Percentiles rank a stretch among this genome's conserved stretches.
Conservation (phyloP, 1,284 basidiomycete genomes). For the Pseudomicrostroma phylloplanum region DNA sequence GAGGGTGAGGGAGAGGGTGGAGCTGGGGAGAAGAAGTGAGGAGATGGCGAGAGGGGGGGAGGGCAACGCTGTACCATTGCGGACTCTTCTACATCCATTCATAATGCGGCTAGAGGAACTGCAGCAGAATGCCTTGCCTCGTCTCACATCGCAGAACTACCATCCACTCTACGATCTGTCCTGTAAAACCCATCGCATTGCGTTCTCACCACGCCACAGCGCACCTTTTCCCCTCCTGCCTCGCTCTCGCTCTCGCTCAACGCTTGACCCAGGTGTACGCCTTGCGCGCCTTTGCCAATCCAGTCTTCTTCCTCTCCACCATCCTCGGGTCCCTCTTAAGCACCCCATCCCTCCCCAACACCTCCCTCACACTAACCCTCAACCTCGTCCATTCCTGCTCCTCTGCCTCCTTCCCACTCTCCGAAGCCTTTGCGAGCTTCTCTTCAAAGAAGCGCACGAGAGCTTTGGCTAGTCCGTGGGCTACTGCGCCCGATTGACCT, state of each 20-base stretch:
- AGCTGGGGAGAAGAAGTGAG: constrained; percentile 1
- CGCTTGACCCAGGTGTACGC: constrained; percentile 43
- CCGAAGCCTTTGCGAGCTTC: constrained; percentile 17
- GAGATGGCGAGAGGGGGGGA: too few relatives aligned
- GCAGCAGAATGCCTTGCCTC: not conserved
- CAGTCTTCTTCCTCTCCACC: constrained; percentile 97
- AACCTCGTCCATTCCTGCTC: constrained; percentile 13
- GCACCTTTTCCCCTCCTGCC: too few relatives aligned
- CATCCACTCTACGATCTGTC: too few relatives aligned
- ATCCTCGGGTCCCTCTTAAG: constrained; percentile 86
- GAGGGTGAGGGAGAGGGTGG: not conserved
- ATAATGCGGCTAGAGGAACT: too few relatives aligned
- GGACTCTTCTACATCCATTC: too few relatives aligned
- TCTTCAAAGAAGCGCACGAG: constrained; percentile 52
- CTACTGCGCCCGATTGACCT: constrained; percentile 84
- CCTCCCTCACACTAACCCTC: constrained; percentile 62
- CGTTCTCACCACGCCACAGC: not conserved
- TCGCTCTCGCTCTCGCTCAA: not conserved
- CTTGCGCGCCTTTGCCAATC: constrained; percentile 82
- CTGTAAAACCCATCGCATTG: not conserved
- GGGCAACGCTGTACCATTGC: too few relatives aligned
- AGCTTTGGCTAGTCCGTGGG: constrained; percentile 75
- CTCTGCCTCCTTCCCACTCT: constrained; percentile 46
- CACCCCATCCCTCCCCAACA: constrained; percentile 63
- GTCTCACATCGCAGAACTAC: not conserved